These are phyloP conservation scores for Monilinia laxa DNA, from an alignment of 2,329 filamentous ascomycete species.

Conservation along the genomic window DNA sequence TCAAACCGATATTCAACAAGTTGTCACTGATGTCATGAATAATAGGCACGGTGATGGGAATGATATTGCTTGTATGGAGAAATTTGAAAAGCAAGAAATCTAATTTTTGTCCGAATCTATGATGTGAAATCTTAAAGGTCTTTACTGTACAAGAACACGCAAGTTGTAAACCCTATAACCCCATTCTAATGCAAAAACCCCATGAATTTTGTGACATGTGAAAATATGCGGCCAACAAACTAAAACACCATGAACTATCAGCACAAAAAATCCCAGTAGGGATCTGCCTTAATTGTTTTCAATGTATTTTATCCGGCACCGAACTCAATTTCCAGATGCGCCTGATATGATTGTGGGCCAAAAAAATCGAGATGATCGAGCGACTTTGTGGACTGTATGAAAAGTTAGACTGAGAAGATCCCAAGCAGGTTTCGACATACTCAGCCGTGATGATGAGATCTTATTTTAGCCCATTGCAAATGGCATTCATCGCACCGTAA, in stretches of 20 bases:
- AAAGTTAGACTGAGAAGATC: background rate
- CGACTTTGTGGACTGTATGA: conserved; percentile 1
- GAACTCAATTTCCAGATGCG: background rate
- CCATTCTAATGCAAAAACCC: conserved; percentile 1
- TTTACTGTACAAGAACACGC: background rate
- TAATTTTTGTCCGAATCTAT: background rate
- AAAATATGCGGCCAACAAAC: background rate
- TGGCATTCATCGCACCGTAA: background rate
- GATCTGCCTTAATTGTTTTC: background rate
- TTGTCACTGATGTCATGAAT: background rate
- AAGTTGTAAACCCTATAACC: background rate
- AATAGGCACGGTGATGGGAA: background rate
- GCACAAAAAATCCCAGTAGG: background rate
- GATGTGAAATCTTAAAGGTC: conserved; percentile 3
- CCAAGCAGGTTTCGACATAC: background rate
- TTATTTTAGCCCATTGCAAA: background rate
- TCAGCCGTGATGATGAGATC: background rate
- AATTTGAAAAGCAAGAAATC: background rate
- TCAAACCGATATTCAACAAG: background rate
- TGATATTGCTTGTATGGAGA: background rate
- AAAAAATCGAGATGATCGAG: background rate
- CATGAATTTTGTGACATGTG: background rate
- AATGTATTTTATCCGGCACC: background rate
- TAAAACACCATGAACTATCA: background rate
- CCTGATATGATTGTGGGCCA: background rate